These are phyloP conservation scores for Tetracladium marchalianum DNA, from an alignment of 495 filamentous ascomycete genomes.

Conservation along the genomic window DNA sequence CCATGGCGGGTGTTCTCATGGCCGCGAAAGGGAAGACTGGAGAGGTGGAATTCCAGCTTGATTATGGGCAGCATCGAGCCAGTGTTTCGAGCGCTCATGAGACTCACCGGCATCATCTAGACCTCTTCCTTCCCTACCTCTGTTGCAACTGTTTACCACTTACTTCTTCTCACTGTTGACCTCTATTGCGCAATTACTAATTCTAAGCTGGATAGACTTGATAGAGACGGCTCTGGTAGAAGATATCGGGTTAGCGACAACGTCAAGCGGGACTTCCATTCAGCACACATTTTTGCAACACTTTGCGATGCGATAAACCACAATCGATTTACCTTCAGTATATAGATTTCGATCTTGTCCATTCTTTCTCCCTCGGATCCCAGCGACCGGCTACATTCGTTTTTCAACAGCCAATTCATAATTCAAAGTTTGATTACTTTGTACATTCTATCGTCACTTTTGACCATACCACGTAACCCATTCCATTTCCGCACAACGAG, in stretches of 20 bases:
- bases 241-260: constrained; percentile 1
- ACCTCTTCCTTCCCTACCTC: neutral
- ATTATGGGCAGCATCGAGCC: neutral
- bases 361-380: constrained; percentile 14
- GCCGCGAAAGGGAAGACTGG: neutral
- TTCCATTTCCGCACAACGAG: neutral
- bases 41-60: neutral
- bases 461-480: constrained; percentile 1
- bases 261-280: neutral
- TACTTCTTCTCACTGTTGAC: neutral
- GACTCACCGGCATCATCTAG: neutral
- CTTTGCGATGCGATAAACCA: constrained; percentile 4
- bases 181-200: constrained; percentile 6
- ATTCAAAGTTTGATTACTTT: constrained; percentile 16
- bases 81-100: neutral
- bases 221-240: neutral
- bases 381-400: constrained; percentile 17
- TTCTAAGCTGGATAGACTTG: constrained; percentile 1
- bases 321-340: neutral
- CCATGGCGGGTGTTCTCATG: no score
- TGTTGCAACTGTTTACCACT: no score
- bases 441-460: neutral
- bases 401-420: constrained; percentile 7
- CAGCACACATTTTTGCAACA: constrained; percentile 1
- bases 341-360: constrained; percentile 12